Evolutionary conservation across 495 filamentous ascomycete species (phyloP), one percentile per base, ranked within the genome.

Genomic region (Filosporella fistucella): DNA sequence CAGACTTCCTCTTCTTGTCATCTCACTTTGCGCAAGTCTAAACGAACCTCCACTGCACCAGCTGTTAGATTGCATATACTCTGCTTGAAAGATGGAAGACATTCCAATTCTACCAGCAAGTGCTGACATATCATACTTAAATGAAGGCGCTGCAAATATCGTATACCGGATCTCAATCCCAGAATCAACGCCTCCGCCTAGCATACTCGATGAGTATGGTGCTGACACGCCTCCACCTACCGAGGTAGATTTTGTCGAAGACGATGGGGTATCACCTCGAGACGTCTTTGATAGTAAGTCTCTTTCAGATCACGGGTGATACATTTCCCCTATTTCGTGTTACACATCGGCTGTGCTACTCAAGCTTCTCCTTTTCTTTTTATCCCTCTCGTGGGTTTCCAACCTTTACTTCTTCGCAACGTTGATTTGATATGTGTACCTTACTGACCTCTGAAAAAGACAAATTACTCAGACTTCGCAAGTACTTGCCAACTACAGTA

Each of bases 111-210:
- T 61, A 8, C 48, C 55, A 0, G 26, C 13, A 7, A 34, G 26
- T 24, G 21, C 42, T 13, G 17, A 12, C 3, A 18, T 54, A 7
- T 13, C n/a, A 0, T 61, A 59, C 36, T 30, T 61, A 0, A 32
- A 39, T 26, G 59, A 61, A 43, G 59, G 59, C 10, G 56, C 52
- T 22, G 59, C 59, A 3, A 61, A 61, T 45, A 47, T 56, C 14
- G 49, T 61, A 5, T 61, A 59, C 37, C 36, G 47, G n/a, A 28
- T 60, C 23, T 28, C 22, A 5, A 22, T 54, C 17, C 28, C 8
- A 2, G 6, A 9, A 12, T 29, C 49, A 9, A 18, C 35, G 7
- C 52, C 57, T 42, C 33, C 28, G 20, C 37, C 41, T 26, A 39
- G 30, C 29, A 1, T 32, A 2, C 23, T 55, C 17, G 52, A 59